Evolutionary conservation across 306 rosid species (phyloP), one percentile per base, ranked within the genome.

Genomic region (Vigna unguiculata): DNA sequence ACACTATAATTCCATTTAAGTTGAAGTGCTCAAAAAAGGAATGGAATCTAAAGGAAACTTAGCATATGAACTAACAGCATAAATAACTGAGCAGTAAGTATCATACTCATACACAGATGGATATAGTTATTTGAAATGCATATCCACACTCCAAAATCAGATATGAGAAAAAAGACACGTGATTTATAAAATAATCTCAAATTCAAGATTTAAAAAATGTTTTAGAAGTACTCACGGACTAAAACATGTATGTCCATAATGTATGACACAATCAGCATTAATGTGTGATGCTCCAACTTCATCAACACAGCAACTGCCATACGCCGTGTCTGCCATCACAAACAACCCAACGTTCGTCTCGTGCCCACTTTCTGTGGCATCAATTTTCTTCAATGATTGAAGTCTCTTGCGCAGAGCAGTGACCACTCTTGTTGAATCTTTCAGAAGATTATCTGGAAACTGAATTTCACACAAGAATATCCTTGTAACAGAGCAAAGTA

Each of bases 261-360:
- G 97, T 61, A 94, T 83, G 53, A 91, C 96, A 78, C 84, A 86
- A 72, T 94, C 89, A 47, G 96, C 97, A 59, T 83, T 83, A 4
- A 80, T 84, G 41, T 87, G 97, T 46, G 93, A 87, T 5, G 97
- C 98, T 80, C 95, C 98, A 34, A 91, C 97, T 86, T 90, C 98
- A 82, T 94, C 98, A 54, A 91, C 86, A 66, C 98, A 92, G 63
- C 98, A 94, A 78, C 95, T 94, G 24, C 98, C 98, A 64, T 87
- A 93, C 4, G 97, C 78, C 6, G 96, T 90, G 90, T 94, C 98
- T 2, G 96, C 97, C 97, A 91, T 91, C 22, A 94, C 84, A 78
- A 57, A 94, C 83, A 94, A 78, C 30, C 86, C 79, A 21, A 85
- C 83, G 10, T 88, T 83, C 30, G 45, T 76, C 20, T 55, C 82